Conservation (phyloP, 2,329 filamentous ascomycete genomes). For the Neodidymelliopsis sp. region DNA sequence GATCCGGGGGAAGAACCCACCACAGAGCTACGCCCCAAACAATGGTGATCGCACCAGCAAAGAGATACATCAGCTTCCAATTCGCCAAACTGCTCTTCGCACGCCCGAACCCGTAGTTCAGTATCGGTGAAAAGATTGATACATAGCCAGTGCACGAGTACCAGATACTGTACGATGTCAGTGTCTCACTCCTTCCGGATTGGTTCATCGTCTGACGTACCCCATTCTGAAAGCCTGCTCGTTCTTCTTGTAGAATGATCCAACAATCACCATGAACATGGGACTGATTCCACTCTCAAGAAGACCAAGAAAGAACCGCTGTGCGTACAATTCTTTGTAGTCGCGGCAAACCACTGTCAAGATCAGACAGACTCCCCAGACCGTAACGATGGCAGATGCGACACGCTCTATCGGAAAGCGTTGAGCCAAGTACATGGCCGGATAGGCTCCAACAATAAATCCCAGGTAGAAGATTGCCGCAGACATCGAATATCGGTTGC, state of each 20-base stretch:
- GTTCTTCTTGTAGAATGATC: conserved; percentile 61
- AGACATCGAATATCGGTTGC: conserved; percentile 12
- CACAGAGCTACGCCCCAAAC: conserved; percentile 39
- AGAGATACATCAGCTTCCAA: conserved; percentile 37
- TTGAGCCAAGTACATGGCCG: conserved; percentile 55
- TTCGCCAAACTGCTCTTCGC: conserved; percentile 20
- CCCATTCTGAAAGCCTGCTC: conserved; percentile 70
- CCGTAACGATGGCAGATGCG: conserved; percentile 49
- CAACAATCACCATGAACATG: conserved; percentile 59
- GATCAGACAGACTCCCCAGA: conserved; percentile 59
- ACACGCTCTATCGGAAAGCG: conserved; percentile 58
- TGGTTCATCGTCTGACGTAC: conserved; percentile 16
- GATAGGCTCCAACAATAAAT: conserved; percentile 60
- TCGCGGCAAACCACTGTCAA: conserved; percentile 58
- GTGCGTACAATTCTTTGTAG: conserved; percentile 57
- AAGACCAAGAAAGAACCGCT: conserved; percentile 60
- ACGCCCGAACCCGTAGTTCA: conserved; percentile 40
- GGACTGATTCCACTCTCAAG: conserved; percentile 63
- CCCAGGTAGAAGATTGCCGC: conserved; percentile 32
- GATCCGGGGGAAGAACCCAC: conserved; percentile 51
- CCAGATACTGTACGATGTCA: conserved; percentile 51
- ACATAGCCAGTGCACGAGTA: conserved; percentile 63
- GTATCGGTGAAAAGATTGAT: conserved; percentile 26
- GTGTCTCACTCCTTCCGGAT: background rate
- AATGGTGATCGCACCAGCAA: conserved; percentile 32